Conservation (phyloP, 768 basidiomycete species). For the Rubroboletus satanas region DNA sequence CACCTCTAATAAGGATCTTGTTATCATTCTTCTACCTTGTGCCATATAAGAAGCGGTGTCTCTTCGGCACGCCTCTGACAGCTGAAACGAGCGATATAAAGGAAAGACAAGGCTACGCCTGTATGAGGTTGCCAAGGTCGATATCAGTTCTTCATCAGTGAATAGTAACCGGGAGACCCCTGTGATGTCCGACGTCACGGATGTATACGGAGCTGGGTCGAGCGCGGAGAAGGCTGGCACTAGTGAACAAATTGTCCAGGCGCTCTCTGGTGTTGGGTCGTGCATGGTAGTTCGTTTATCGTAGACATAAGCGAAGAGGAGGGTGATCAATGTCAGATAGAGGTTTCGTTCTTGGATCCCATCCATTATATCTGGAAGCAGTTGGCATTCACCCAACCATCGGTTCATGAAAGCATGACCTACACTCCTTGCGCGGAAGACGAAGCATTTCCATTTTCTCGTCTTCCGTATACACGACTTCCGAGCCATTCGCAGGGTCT, state of each 20-base stretch:
- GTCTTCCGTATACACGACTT: slow-evolving; percentile 60
- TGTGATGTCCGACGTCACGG: slow-evolving; percentile 12
- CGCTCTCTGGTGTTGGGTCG: slow-evolving; percentile 84
- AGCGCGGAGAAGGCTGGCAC: slow-evolving; percentile 81
- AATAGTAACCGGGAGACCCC: slow-evolving; percentile 25
- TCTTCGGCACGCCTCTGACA: slow-evolving; percentile 63
- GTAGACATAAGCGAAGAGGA: slow-evolving; percentile 80
- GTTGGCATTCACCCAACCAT: background rate
- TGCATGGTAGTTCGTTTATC: slow-evolving; percentile 72
- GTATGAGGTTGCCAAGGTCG: slow-evolving; percentile 59
- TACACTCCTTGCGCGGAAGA: slow-evolving; percentile 53
- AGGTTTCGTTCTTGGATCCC: slow-evolving; percentile 53
- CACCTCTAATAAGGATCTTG: slow-evolving; percentile 66
- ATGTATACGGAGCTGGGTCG: slow-evolving; percentile 57
- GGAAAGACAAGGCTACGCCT: slow-evolving; percentile 75
- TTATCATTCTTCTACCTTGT: slow-evolving; percentile 57
- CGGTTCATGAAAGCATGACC: slow-evolving; percentile 11
- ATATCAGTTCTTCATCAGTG: slow-evolving; percentile 43
- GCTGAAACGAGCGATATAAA: slow-evolving; percentile 70
- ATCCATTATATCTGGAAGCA: slow-evolving; percentile 56
- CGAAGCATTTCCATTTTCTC: slow-evolving; percentile 65
- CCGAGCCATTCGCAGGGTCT: slow-evolving; percentile 45
- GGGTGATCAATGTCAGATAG: slow-evolving; percentile 63
- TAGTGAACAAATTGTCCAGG: slow-evolving; percentile 77
- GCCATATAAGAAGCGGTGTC: slow-evolving; percentile 60